A percentile compares a stretch with the other conserved stretches of the same genome.
Evolutionary conservation across 306 rosid species (phyloP).

Genomic region (Vicia villosa): DNA sequence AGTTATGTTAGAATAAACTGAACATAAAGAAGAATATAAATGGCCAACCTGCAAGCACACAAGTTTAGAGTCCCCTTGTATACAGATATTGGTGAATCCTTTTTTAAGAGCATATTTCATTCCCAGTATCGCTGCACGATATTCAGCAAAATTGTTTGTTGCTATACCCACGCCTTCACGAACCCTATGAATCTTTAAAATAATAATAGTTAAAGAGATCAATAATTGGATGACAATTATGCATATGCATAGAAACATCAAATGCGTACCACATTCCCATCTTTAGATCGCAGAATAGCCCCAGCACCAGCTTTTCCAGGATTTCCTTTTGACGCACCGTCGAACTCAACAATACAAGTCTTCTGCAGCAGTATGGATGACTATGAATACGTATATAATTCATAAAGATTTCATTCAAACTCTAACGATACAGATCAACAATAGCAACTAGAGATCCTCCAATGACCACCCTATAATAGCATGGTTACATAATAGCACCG

Average conservation of each 20-base stretch:
- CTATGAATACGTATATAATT: background rate
- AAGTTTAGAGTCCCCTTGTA: slow-evolving; percentile 93
- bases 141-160: slow-evolving; percentile 90
- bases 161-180: slow-evolving; percentile 83
- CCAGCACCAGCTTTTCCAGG: slow-evolving; percentile 73
- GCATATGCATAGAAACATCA: slow-evolving; percentile 17
- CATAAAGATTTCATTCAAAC: slow-evolving; percentile 27
- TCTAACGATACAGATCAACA: slow-evolving; percentile 6
- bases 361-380: slow-evolving; percentile 36
- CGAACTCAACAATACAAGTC: slow-evolving; percentile 56
- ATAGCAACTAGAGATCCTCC: slow-evolving; percentile 12
- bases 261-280: slow-evolving; percentile 78
- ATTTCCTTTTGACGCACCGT: slow-evolving; percentile 67
- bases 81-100: slow-evolving; percentile 66
- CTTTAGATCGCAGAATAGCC: slow-evolving; percentile 53
- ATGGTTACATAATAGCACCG: slow-evolving; percentile 18
- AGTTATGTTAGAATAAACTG: slow-evolving; percentile 1
- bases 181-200: slow-evolving; percentile 71
- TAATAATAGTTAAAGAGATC: slow-evolving; percentile 39
- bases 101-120: slow-evolving; percentile 79
- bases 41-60: slow-evolving; percentile 90
- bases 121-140: slow-evolving; percentile 87
- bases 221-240: slow-evolving; percentile 24
- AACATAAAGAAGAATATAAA: slow-evolving; percentile 14
- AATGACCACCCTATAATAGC: slow-evolving; percentile 11